These are phyloP conservation scores for Lactarius quietus DNA, from an alignment of 768 basidiomycete genomes.

Conservation along the genomic window DNA sequence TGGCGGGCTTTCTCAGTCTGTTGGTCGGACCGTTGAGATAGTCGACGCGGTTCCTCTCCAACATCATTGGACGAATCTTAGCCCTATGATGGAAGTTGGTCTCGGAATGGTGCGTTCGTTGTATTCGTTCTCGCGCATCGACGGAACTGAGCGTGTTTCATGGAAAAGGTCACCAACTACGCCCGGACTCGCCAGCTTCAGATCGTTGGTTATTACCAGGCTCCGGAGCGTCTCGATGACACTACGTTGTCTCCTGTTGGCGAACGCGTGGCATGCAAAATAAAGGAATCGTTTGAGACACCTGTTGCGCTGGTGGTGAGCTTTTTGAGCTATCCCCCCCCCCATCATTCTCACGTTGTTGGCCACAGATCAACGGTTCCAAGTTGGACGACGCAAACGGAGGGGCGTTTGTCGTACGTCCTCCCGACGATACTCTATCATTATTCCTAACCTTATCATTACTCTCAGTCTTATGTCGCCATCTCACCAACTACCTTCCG, in stretches of 20 bases:
- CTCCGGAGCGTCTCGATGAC: slow-evolving; percentile 61
- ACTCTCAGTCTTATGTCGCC: slow-evolving; percentile 10
- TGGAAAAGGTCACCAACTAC: slow-evolving; percentile 47
- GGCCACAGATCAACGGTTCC: slow-evolving; percentile 42
- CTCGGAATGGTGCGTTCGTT: slow-evolving; percentile 58
- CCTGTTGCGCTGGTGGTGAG: slow-evolving; percentile 70
- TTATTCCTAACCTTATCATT: neutral
- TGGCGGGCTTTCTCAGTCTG: slow-evolving; percentile 38
- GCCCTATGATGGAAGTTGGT: slow-evolving; percentile 84
- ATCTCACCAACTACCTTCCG: neutral
- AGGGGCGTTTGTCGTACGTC: slow-evolving; percentile 20
- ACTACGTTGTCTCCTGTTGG: slow-evolving; percentile 60
- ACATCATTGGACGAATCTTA: slow-evolving; percentile 82
- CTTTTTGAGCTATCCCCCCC: no score
- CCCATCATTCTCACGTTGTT: no score
- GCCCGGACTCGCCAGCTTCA: slow-evolving; percentile 50
- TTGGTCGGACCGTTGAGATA: slow-evolving; percentile 44
- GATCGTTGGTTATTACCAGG: slow-evolving; percentile 76
- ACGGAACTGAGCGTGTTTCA: neutral
- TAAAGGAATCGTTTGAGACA: slow-evolving; percentile 51
- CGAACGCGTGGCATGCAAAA: slow-evolving; percentile 55
- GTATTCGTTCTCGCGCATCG: neutral
- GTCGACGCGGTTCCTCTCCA: slow-evolving; percentile 71
- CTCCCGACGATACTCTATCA: neutral
- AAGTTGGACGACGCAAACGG: slow-evolving; percentile 7